A percentile compares a stretch with the other conserved stretches of the same genome.
phyloP scores from a whole-genome alignment of 176 grass and related monocot species.

The Tillandsia leiboldiana region DNA sequence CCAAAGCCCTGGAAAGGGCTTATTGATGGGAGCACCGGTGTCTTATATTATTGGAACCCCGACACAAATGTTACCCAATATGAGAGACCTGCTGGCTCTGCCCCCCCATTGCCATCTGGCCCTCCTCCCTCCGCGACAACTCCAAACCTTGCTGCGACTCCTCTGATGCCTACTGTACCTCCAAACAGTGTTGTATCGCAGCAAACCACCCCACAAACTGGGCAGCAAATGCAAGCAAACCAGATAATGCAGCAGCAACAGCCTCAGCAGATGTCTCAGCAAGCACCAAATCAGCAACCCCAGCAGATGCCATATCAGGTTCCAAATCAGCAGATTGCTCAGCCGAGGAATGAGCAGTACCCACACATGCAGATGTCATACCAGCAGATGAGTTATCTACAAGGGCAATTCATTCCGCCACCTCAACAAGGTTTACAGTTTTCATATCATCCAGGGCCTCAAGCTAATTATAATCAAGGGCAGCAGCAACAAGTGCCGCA shows the following conservation, averaged over 20 bases:
- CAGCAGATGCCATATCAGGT: conserved; percentile 6
- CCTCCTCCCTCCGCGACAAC: conserved; percentile 17
- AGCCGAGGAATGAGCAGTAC: conserved; percentile 33
- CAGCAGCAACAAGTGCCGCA: conserved; percentile 32
- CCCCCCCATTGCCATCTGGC: conserved; percentile 23
- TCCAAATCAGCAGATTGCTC: conserved; percentile 14
- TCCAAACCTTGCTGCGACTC: conserved; percentile 20
- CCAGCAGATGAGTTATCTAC: conserved; percentile 59
- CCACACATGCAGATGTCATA: conserved; percentile 47
- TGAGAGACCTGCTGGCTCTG: conserved; percentile 35
- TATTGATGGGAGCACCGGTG: conserved; percentile 48
- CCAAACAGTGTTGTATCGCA: conserved; percentile 17
- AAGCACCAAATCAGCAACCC: conserved; percentile 23
- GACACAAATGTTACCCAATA: conserved; percentile 92
- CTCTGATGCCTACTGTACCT: conserved; percentile 16
- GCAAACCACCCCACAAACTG: conserved; percentile 17
- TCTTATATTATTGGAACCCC: conserved; percentile 92
- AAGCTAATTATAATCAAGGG: conserved; percentile 30
- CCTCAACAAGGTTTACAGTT: conserved; percentile 23
- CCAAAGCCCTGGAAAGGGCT: conserved; percentile 79
- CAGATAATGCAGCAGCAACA: conserved; percentile 26
- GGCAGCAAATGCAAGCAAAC: conserved; percentile 19
- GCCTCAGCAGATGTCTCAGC: conserved; percentile 35
- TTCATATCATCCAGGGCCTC: conserved; percentile 24
- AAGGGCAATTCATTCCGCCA: conserved; percentile 5